Percentiles rank a stretch among this genome's conserved stretches.
Evolutionary conservation across 345 rosid species (phyloP).

Genomic region (Jatropha curcas): DNA sequence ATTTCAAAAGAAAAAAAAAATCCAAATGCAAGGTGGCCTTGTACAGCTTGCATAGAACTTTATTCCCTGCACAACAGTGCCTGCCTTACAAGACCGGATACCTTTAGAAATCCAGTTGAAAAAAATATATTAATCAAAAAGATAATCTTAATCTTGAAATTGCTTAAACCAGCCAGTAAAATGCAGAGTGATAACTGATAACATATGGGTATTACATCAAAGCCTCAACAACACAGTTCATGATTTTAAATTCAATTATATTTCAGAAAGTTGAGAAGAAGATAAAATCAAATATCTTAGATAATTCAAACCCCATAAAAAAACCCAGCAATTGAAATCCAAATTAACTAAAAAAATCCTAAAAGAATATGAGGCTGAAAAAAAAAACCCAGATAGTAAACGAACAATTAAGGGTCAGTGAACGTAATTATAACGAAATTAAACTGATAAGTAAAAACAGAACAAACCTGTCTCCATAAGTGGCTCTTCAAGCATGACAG

Average conservation of each 20-base stretch:
- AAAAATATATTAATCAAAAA: neutral
- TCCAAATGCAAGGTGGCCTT: no score
- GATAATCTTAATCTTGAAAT: neutral
- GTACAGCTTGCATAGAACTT: no score
- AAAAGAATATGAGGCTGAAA: no score
- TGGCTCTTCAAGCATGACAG: neutral
- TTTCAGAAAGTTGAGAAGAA: no score
- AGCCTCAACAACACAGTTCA: no score
- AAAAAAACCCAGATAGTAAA: neutral
- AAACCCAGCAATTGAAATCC: neutral
- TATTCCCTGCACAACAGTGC: no score
- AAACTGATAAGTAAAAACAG: no score
- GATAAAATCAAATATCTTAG: neutral
- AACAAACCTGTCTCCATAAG: neutral
- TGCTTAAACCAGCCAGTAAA: neutral
- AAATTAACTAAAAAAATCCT: neutral
- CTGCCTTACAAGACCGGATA: no score
- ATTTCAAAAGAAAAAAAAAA: no score
- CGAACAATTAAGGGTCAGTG: neutral
- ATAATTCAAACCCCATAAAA: neutral
- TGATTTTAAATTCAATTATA: no score
- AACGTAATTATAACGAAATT: neutral
- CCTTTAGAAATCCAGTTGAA: no score
- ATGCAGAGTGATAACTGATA: neutral
- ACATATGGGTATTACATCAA: no score